Evolutionary conservation across 2,329 filamentous ascomycete genomes (phyloP), one percentile per base, ranked within the genome.

Genomic region (Coniochaeta hoffmannii): DNA sequence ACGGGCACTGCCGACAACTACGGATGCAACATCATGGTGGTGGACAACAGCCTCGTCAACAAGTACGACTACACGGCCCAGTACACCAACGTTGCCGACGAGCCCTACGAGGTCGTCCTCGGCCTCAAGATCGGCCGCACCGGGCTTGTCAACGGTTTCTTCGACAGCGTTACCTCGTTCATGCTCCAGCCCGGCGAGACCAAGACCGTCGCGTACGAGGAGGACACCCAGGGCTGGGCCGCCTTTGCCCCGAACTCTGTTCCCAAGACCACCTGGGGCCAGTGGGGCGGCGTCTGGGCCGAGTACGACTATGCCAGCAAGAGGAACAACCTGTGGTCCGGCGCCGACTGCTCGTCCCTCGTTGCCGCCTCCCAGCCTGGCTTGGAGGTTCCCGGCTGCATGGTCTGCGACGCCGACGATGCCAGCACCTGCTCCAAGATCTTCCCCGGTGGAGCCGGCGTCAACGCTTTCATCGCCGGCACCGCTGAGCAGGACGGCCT

Each of bases 51-150:
- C 50, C 63, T 72, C 51, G 67, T 67, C 58, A 51, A 62, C 57
- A 53, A 71, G 59, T 81, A 80, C 70, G 58, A 74, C 54, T 77
- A 79, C 71, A 67, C 68, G 19, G 58, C 70, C 58, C 67, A 67
- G 59, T 76, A 78, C 64, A 66, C 64, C 64, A 71, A 69, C 53
- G 66, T 68, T 53, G 64, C 55, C 59, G 53, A 52, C 34, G 53
- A 57, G 44, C 51, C 63, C 46, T 68, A 70, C 55, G 38, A 66
- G 44, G 79, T 78, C 64, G 62, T 63, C 34, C 75, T 72, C 71
- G 79, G 68, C 70, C 77, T 78, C 75, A 81, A 81, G 76, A 78
- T 80, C 54, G 78, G 77, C 46, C 64, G 68, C 14, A 61, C 70
- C 50, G 69, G 71, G 36, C 56, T 57, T 34, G 71, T 80, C 65